These are phyloP conservation scores for Russula griseocarnosa DNA, from an alignment of 768 basidiomycete genomes.

Conservation along the genomic window DNA sequence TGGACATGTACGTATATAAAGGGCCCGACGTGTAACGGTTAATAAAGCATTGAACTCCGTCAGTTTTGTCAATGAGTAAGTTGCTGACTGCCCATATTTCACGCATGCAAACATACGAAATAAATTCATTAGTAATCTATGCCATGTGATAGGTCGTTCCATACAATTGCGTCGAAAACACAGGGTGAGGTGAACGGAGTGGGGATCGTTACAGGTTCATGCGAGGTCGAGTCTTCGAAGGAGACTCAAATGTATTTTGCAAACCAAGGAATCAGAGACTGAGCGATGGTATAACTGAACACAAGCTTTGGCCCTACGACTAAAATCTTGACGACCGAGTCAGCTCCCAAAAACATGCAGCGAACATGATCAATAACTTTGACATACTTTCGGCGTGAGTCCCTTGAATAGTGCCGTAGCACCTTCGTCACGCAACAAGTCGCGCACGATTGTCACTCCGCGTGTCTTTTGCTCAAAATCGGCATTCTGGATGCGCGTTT, in stretches of 20 bases:
- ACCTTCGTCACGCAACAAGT: slow-evolving; percentile 86
- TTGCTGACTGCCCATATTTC: background rate
- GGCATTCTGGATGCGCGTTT: slow-evolving; percentile 97
- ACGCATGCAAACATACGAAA: background rate
- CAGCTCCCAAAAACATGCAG: background rate
- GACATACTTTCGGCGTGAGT: slow-evolving; percentile 83
- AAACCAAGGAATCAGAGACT: slow-evolving; percentile 91
- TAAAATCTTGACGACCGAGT: slow-evolving; percentile 55
- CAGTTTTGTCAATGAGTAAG: too few relatives aligned
- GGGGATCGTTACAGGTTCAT: background rate
- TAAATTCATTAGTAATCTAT: background rate
- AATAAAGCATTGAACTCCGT: too few relatives aligned
- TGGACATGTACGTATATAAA: too few relatives aligned
- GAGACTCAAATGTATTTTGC: slow-evolving; percentile 36
- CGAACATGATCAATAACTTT: background rate
- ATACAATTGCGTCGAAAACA: background rate
- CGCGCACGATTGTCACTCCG: slow-evolving; percentile 77
- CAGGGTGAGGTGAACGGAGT: too few relatives aligned
- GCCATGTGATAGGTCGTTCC: background rate
- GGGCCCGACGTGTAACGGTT: too few relatives aligned
- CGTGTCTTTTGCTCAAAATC: slow-evolving; percentile 86
- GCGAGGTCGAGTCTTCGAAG: background rate
- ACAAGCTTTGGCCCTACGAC: slow-evolving; percentile 97
- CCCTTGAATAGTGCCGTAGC: slow-evolving; percentile 89
- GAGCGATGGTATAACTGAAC: slow-evolving; percentile 96